Percentiles rank a stretch among this genome's conserved stretches.
These are phyloP conservation scores for Chenopodium quinoa DNA, from an alignment of 148 eudicot genomes.

Conservation along the genomic window DNA sequence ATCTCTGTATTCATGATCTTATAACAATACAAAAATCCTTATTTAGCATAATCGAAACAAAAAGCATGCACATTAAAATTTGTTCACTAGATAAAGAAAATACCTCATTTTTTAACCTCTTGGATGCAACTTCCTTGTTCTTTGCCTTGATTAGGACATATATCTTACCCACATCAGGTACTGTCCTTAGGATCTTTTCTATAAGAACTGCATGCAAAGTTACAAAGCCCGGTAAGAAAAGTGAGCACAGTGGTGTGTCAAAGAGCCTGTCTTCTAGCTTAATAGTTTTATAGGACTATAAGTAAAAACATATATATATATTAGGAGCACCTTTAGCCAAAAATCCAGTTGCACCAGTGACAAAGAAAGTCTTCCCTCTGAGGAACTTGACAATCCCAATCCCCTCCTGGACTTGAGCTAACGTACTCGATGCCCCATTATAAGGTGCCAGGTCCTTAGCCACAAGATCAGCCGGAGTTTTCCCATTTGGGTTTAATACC, in stretches of 20 bases:
- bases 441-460: constrained; percentile 52
- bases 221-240: neutral
- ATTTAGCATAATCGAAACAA: neutral
- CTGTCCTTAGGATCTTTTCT: constrained; percentile 86
- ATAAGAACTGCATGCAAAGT: constrained; percentile 59
- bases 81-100: neutral
- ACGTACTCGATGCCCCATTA: constrained; percentile 30
- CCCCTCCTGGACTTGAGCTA: constrained; percentile 50
- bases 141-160: constrained; percentile 86
- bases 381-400: constrained; percentile 78
- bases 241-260: neutral
- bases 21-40: constrained; percentile 10
- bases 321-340: constrained; percentile 76
- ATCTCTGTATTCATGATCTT: constrained; percentile 78
- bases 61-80: neutral
- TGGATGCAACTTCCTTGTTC: constrained; percentile 64
- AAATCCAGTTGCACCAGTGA: constrained; percentile 96
- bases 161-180: constrained; percentile 85
- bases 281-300: neutral
- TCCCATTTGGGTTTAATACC: constrained; percentile 56
- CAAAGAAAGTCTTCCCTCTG: constrained; percentile 62
- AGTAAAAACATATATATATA: neutral
- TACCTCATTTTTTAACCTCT: constrained; percentile 82
- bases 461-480: constrained; percentile 25
- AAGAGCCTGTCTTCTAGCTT: neutral